phyloP scores from a whole-genome alignment of 495 filamentous ascomycete species.

The Pseudevernia furfuracea region DNA sequence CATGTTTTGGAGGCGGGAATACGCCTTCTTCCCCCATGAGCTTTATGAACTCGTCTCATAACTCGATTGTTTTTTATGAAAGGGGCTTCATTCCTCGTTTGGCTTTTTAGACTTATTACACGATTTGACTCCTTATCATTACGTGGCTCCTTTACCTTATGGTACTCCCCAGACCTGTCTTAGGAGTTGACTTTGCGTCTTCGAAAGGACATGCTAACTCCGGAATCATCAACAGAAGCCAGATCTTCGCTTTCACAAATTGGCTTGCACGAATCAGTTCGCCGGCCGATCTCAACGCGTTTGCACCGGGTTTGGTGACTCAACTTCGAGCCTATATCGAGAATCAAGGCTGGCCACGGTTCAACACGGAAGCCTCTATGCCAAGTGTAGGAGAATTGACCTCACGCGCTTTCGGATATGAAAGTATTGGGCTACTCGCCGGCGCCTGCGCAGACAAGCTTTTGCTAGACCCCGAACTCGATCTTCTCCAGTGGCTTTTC shows the following conservation, averaged over 20 bases:
- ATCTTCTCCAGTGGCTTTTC: constrained; percentile 71
- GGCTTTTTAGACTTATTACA: background rate
- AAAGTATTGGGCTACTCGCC: constrained; percentile 72
- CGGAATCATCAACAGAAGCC: constrained; percentile 34
- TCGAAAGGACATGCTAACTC: background rate
- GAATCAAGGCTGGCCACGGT: constrained; percentile 75
- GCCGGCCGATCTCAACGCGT: constrained; percentile 46
- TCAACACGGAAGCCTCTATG: constrained; percentile 41
- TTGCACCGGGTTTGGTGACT: constrained; percentile 63
- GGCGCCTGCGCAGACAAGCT: constrained; percentile 41
- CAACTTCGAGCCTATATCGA: constrained; percentile 68
- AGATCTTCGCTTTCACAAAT: constrained; percentile 81
- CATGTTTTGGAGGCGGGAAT: background rate
- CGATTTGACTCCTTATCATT: too few relatives aligned
- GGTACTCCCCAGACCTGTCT: background rate
- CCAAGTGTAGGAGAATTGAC: constrained; percentile 45
- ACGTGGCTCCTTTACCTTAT: background rate
- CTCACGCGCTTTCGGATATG: constrained; percentile 69
- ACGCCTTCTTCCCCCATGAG: background rate
- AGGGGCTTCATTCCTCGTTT: background rate
- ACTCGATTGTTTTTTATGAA: background rate
- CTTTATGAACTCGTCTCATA: background rate
- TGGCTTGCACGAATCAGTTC: constrained; percentile 76
- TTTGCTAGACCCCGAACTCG: constrained; percentile 47
- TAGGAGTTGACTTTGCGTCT: background rate